Evolutionary conservation across 2,329 filamentous ascomycete genomes (phyloP).

Genomic region (Cercospora beticola): DNA sequence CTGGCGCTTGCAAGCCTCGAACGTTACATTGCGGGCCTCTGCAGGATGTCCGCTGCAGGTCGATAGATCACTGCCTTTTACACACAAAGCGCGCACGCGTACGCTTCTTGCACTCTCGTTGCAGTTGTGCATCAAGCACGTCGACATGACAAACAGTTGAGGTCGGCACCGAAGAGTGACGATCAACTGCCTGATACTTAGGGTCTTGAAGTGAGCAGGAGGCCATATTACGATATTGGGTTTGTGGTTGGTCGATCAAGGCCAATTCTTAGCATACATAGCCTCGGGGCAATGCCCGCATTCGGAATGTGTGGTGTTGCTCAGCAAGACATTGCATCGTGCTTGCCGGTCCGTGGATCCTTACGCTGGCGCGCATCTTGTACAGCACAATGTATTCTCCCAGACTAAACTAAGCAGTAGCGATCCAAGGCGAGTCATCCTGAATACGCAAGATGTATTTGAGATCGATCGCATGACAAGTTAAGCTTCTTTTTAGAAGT

Average conservation of each 20-base stretch:
- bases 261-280: conserved; percentile 4
- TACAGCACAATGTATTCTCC: not conserved
- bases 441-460: conserved; percentile 7
- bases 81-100: not conserved
- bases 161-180: conserved; percentile 8
- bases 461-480: conserved; percentile 5
- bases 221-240: not conserved
- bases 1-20: not conserved
- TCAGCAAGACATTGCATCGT: not conserved
- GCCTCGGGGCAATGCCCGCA: conserved; percentile 10
- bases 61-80: not conserved
- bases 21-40: not conserved
- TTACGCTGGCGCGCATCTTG: not conserved
- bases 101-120: not conserved
- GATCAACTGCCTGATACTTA: conserved; percentile 1
- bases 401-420: not conserved
- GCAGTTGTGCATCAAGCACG: not conserved
- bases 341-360: not conserved
- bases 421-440: not conserved
- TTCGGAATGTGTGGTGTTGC: conserved; percentile 2
- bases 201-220: not conserved
- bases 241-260: conserved; percentile 17
- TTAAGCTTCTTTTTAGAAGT: conserved; percentile 22
- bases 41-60: not conserved
- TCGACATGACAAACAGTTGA: not conserved